Percentiles rank a stretch among this genome's conserved stretches.
Conservation (phyloP, 768 basidiomycete genomes). For the Cubamyces lactineus region DNA sequence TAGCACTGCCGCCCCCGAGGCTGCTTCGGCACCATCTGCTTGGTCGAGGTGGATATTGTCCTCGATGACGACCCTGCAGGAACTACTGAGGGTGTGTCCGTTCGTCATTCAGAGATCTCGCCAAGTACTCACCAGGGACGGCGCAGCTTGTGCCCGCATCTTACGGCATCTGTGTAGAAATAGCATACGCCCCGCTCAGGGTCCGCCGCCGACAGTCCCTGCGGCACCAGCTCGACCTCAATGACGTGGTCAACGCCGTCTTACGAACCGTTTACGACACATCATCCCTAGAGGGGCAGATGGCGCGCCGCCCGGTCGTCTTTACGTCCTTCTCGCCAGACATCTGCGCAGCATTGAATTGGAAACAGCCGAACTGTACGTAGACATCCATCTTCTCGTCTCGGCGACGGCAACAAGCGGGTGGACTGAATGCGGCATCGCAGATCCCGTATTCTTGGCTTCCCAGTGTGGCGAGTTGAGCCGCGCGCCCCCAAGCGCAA, state of each 20-base stretch:
- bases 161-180: slow-evolving; percentile 80
- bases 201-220: slow-evolving; percentile 48
- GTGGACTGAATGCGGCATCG: slow-evolving; percentile 15
- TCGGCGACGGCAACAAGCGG: not conserved
- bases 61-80: slow-evolving; percentile 73
- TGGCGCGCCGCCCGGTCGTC: slow-evolving; percentile 76
- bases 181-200: slow-evolving; percentile 70
- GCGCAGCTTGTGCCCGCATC: slow-evolving; percentile 47
- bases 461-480: slow-evolving; percentile 77
- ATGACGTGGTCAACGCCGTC: slow-evolving; percentile 82
- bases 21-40: slow-evolving; percentile 37
- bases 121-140: not conserved
- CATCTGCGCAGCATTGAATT: slow-evolving; percentile 89
- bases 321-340: slow-evolving; percentile 92
- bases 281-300: slow-evolving; percentile 52
- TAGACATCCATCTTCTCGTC: slow-evolving; percentile 18
- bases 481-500: slow-evolving; percentile 42
- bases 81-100: slow-evolving; percentile 68
- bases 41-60: slow-evolving; percentile 51
- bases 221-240: slow-evolving; percentile 67
- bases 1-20: slow-evolving; percentile 34
- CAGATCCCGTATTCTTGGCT: slow-evolving; percentile 95
- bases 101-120: slow-evolving; percentile 12
- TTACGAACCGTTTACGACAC: slow-evolving; percentile 81
- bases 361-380: slow-evolving; percentile 99